These are phyloP conservation scores for Alternaria viburni DNA, from an alignment of 2,329 filamentous ascomycete genomes.

Conservation along the genomic window DNA sequence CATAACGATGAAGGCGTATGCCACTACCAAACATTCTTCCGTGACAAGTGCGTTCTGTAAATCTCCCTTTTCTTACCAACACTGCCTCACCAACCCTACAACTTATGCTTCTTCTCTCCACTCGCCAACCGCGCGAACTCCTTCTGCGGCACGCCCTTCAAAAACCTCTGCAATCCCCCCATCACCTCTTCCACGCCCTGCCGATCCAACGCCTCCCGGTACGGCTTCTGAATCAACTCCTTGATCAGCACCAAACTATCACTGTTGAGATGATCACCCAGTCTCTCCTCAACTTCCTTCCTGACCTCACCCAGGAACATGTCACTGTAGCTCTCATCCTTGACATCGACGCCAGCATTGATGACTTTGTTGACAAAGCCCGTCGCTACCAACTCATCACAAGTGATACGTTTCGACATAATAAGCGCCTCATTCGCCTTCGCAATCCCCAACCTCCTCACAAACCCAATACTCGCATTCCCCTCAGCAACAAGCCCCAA, in stretches of 20 bases:
- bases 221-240: conserved; percentile 76
- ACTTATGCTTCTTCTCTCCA: conserved; percentile 93
- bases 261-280: conserved; percentile 80
- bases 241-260: conserved; percentile 86
- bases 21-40: background rate
- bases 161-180: conserved; percentile 80
- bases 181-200: conserved; percentile 87
- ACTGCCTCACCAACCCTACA: conserved; percentile 58
- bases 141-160: conserved; percentile 80
- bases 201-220: conserved; percentile 73
- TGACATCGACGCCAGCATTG: conserved; percentile 54
- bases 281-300: conserved; percentile 77
- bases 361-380: conserved; percentile 91
- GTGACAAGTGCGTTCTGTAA: background rate
- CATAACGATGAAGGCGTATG: no score
- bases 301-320: conserved; percentile 76
- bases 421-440: conserved; percentile 93
- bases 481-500: conserved; percentile 91
- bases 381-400: conserved; percentile 73
- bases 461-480: conserved; percentile 77
- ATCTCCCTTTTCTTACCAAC: background rate
- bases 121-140: conserved; percentile 86
- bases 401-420: conserved; percentile 79
- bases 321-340: conserved; percentile 59
- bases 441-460: conserved; percentile 76